These are phyloP conservation scores for Castanopsis chinensis DNA, from an alignment of 306 rosid species.

Conservation along the genomic window DNA sequence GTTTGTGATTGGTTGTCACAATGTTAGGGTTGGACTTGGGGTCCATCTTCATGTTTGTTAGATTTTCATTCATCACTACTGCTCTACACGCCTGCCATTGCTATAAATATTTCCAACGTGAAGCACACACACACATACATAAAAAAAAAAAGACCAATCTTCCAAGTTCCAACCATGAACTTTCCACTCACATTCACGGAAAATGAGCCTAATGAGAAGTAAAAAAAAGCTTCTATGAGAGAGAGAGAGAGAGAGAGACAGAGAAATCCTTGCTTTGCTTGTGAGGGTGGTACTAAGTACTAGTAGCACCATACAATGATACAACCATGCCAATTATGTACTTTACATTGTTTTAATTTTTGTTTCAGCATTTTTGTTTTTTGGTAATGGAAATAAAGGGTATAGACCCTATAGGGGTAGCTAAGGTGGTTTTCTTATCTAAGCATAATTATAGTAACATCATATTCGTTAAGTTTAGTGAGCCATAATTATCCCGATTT, in stretches of 20 bases:
- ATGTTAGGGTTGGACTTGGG: not conserved
- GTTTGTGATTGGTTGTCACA: not conserved
- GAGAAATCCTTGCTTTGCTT: not conserved
- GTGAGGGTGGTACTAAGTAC: not conserved
- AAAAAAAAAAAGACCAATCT: not conserved
- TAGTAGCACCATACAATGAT: not conserved
- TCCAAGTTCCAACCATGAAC: not conserved
- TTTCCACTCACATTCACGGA: not conserved
- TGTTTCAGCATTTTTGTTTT: too few relatives aligned
- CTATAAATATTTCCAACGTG: too few relatives aligned
- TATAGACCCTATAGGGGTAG: too few relatives aligned
- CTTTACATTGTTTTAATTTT: too few relatives aligned
- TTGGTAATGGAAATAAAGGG: too few relatives aligned
- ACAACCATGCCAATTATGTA: too few relatives aligned
- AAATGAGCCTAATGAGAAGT: not conserved
- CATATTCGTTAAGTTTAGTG: too few relatives aligned
- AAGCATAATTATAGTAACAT: too few relatives aligned
- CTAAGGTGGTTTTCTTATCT: too few relatives aligned
- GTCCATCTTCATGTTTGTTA: not conserved
- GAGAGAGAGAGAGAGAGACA: not conserved
- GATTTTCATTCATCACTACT: too few relatives aligned
- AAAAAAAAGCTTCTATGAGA: not conserved
- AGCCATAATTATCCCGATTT: too few relatives aligned
- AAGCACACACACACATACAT: too few relatives aligned
- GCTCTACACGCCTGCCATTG: not conserved